Evolutionary conservation across 352 stramenopile species (phyloP), one percentile per base, ranked within the genome.

Genomic region (Nothophytophthora sp.): DNA sequence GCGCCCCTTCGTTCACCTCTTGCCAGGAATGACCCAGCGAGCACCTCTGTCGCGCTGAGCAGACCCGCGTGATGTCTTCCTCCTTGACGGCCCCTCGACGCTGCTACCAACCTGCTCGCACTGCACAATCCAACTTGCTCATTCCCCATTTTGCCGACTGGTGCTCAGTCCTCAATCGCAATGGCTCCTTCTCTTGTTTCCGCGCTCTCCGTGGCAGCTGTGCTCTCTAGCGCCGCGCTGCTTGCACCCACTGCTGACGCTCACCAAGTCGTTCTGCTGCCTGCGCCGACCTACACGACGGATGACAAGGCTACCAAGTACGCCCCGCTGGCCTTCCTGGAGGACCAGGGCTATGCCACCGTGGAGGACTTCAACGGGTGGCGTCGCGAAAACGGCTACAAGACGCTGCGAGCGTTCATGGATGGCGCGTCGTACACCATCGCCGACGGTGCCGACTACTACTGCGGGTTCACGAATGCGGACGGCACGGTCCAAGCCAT

Each of bases 381-480:
- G 59, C 59, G 67, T 23, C 55, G 59, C 33, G 49, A 23, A 24
- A 81, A 81, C n/a, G 61, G 61, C 27, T 74, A 72, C 63, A 73
- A 80, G 53, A 80, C 66, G 6, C 63, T 80, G 6, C 66, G 67
- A 18, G 48, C 55, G 23, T 80, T 80, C 52, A 80, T 75, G 66
- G 70, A 80, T 53, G 45, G 54, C 6, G 49, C 44, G 9, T 59
- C 60, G 35, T 80, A 76, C 66, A 75, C 54, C n/a, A 59, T 71
- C 20, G 39, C 59, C 13, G 48, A 49, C 24, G 55, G 50, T 11
- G 55, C 63, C 18, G 53, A 73, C 50, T 74, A 72, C 28, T 41
- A 74, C 51, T 77, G 67, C 41, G 67, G 67, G 19, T 64, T 67
- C 54, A 74, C 67, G 11, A 56, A 63, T 15, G 34, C 45, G 16